Base-by-base conservation (phyloP, 2,329 filamentous ascomycete species). In the Fusarium sp. region DNA sequence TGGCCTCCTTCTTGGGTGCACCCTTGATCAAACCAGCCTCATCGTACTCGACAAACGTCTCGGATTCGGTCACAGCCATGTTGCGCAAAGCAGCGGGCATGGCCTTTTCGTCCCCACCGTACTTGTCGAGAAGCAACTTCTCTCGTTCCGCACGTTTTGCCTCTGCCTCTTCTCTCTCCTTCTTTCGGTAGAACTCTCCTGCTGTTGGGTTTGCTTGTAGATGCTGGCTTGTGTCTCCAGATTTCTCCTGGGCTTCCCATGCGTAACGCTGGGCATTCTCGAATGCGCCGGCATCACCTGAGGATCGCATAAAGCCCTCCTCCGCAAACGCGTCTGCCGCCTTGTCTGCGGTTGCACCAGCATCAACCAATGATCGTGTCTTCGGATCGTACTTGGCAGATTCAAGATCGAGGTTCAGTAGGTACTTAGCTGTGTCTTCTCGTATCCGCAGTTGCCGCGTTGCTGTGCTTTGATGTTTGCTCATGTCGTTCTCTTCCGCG, bases 301-400 rank as follows among this genome's bases (percentile, higher is more conserved):
- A 94, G 3, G 91, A 91, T 42, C 91, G 89, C 81, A 97, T 88
- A 79, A 97, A 98, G 44, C 95, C 95, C 74, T 98, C 94, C 74
- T 98, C 96, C 6, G 94, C 94, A 57, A 96, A 95, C 8, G 97
- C 81, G 29, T 91, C 89, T 10, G 94, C 92, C 5, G 93, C 92
- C 72, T 91, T 91, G 81, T 97, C 93, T 23, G 88, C 88, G 31
- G 91, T 92, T 9, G 92, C 93, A 47, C 94, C 93, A 67, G 89
- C 90, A 76, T 97, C 93, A 23, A 97, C 92, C 85, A 99, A 93
- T 11, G 92, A 91, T 74, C 96, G 88, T 15, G 94, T 98, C 78
- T 99, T 99, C 0, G 96, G 96, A 76, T 99, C 95, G 81, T 99
- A 99, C 79, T 97, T 97, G 3, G 97, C 96, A 3, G 94, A 98